These are phyloP conservation scores for Laetiporus sulphureus DNA, from an alignment of 1,284 basidiomycete species.

Conservation along the genomic window DNA sequence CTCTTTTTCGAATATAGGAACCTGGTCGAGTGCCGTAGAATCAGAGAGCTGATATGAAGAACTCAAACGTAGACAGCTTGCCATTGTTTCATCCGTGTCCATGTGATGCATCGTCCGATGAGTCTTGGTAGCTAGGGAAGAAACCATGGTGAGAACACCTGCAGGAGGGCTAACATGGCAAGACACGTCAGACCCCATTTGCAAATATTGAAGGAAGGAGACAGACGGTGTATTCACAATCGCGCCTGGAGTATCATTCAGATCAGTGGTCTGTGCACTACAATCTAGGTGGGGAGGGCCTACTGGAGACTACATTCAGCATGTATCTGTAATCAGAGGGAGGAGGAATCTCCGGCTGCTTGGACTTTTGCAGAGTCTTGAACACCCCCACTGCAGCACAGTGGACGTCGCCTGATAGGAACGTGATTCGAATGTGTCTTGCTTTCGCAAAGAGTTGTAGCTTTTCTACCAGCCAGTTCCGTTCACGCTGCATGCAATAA, in stretches of 20 bases:
- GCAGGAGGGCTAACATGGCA: conserved; percentile 53
- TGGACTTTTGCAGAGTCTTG: conserved; percentile 55
- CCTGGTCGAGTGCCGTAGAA: too few relatives aligned
- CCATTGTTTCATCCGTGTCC: conserved; percentile 84
- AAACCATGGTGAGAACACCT: conserved; percentile 77
- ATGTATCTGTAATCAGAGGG: conserved; percentile 75
- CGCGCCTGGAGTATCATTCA: conserved; percentile 40
- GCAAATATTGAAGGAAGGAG: too few relatives aligned
- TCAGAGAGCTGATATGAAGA: too few relatives aligned
- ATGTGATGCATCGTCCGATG: conserved; percentile 78
- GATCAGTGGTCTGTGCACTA: conserved; percentile 5
- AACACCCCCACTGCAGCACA: conserved; percentile 78
- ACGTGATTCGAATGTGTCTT: conserved; percentile 66
- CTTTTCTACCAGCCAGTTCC: conserved; percentile 84
- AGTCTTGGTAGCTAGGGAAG: conserved; percentile 71
- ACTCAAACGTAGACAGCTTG: conserved; percentile 28
- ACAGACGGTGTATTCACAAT: conserved; percentile 80
- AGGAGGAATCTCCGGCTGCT: conserved; percentile 45
- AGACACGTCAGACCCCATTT: too few relatives aligned
- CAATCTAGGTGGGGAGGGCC: conserved; percentile 12
- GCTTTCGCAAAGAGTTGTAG: conserved; percentile 64
- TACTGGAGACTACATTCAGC: conserved; percentile 76
- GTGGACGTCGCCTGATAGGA: conserved; percentile 91
- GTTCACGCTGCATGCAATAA: conserved; percentile 55
- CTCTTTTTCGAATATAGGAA: conserved; percentile 76